Evolutionary conservation across 2,329 filamentous ascomycete species (phyloP), one percentile per base, ranked within the genome.

Genomic region (Gaeumannomyces sp.): DNA sequence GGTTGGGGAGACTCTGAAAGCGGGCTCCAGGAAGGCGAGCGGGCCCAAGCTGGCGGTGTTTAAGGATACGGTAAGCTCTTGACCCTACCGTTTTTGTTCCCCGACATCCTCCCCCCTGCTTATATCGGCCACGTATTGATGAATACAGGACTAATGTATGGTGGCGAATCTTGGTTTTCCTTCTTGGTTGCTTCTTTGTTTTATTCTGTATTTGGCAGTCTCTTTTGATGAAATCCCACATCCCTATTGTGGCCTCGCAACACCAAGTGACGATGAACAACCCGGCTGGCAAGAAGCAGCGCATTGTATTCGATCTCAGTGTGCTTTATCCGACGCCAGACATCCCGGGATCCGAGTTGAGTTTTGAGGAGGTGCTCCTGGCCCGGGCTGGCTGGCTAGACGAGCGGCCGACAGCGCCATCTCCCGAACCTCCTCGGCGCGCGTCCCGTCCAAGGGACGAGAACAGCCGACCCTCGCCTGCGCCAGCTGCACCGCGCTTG

Each of bases 291-390:
- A 92, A 90, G 77, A 86, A 86, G 72, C 94, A 98, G 76, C 87
- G 90, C 68, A 90, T 97, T 35, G 94, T 91, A 77, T 93, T 96
- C 73, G 88, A 96, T 72, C 81, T 98, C 63, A 88, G 93, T 74
- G 87, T 88, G 38, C 84, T 98, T 45, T 98, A 98, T 72, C 93
- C 93, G 11, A 89, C 89, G 56, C 85, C 86, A 28, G 85, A 89
- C 60, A 84, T 90, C 66, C 83, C 87, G 1, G 86, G 85, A 3
- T 87, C 87, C 38, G 94, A 97, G 76, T 83, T 91, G 67, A 94
- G 91, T 72, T 96, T 98, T 73, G 95, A 99, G 74, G 95, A 99
- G 77, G 79, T 99, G 28, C 87, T 93, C 77, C 94, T 94, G 35
- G 83, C 83, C 58, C 86, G 86, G 69, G 85, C 91, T 65, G 94